phyloP scores from a whole-genome alignment of 2,329 filamentous ascomycete genomes.

The Trichoderma sp. region DNA sequence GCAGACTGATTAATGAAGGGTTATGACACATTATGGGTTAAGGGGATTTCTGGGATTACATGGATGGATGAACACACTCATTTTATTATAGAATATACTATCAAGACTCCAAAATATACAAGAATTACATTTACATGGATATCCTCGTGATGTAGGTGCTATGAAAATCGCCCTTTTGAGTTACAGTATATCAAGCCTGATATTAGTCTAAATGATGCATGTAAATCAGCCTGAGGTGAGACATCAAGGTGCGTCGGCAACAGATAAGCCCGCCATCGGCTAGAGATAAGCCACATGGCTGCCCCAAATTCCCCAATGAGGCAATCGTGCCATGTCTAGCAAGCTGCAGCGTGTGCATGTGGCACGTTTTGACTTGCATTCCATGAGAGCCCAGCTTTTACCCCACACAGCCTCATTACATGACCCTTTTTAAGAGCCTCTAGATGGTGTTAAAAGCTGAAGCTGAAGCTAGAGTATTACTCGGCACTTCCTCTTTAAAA shows the following conservation, averaged over 20 bases:
- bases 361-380: constrained; percentile 1
- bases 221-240: neutral
- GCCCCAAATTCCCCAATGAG: neutral
- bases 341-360: neutral
- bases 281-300: constrained; percentile 4
- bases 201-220: neutral
- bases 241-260: constrained; percentile 14
- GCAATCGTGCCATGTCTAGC: neutral
- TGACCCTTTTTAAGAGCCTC: neutral
- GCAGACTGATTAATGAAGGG: constrained; percentile 6
- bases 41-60: neutral
- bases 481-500: neutral
- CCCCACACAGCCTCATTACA: neutral
- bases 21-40: neutral
- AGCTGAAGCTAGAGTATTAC: neutral
- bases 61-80: constrained; percentile 18
- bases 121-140: neutral
- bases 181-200: neutral
- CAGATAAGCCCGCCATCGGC: constrained; percentile 8
- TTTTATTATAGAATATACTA: constrained; percentile 3
- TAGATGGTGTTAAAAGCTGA: neutral
- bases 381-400: neutral
- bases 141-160: neutral
- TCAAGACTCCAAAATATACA: neutral
- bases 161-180: neutral